Percentiles rank a stretch among this genome's conserved stretches.
phyloP scores from a whole-genome alignment of 148 eudicot genomes.

The Amaranthus cruentus region DNA sequence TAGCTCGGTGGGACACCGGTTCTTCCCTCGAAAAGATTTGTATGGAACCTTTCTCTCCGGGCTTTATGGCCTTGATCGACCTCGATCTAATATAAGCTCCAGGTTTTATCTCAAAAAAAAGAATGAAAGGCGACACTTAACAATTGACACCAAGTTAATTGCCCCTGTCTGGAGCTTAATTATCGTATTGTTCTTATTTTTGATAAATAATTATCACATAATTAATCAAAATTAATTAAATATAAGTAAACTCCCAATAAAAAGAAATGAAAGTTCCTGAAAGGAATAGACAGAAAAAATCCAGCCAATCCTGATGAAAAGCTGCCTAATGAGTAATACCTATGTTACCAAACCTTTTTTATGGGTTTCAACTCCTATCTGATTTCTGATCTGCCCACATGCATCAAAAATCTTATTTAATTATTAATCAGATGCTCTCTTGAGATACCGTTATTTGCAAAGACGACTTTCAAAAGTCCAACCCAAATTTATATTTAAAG shows the following conservation, averaged over 20 bases:
- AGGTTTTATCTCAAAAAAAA: too few relatives aligned
- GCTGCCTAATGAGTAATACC: neutral
- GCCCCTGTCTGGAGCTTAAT: neutral
- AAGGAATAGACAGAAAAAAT: constrained; percentile 6
- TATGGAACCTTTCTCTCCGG: too few relatives aligned
- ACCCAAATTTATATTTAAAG: too few relatives aligned
- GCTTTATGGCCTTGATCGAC: too few relatives aligned
- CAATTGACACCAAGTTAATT: neutral
- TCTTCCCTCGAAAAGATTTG: too few relatives aligned
- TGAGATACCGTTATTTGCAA: too few relatives aligned
- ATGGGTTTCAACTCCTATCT: neutral
- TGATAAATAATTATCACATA: neutral
- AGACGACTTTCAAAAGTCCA: too few relatives aligned
- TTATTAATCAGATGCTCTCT: neutral
- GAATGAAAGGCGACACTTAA: neutral
- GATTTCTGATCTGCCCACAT: constrained; percentile 24
- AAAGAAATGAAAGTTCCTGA: constrained; percentile 1
- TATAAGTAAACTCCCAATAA: neutral
- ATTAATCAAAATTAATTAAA: neutral
- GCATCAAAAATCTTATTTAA: constrained; percentile 7
- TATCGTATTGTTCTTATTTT: neutral
- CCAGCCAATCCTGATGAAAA: constrained; percentile 22
- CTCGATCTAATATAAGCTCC: too few relatives aligned
- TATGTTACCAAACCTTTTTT: constrained; percentile 17
- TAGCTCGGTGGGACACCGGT: too few relatives aligned